Base-by-base conservation (phyloP, 352 stramenopile genomes). In the Pythium rhizo-oryzae region DNA sequence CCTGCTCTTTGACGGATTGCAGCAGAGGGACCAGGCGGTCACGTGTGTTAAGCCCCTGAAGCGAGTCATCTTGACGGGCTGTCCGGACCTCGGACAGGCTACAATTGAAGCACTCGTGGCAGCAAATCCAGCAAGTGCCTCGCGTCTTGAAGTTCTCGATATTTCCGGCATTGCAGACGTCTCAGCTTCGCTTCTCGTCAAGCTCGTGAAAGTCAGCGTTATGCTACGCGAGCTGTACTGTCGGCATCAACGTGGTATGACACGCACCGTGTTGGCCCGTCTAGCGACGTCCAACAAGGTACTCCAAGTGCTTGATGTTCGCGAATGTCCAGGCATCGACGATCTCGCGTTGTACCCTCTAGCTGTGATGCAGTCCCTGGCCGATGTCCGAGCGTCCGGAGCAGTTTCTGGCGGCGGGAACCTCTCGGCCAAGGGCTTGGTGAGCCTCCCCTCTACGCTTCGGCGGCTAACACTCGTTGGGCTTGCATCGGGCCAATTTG, bases 311-410 rank as follows among this genome's bases (percentile, higher is more conserved):
- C 62, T 93, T 9, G 85, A 93, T 25, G 63, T 93, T 33, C 75
- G 80, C 1, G 61, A 83, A 5, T 93, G 85, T 41, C 43, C 51
- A 0, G 52, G 71, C 12, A 62, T 92, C 0, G 85, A 92, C 39
- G 82, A 93, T 37, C 62, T 93, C 11, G 68, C 81, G 6, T 46
- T 93, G 18, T 93, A 88, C 25, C 79, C 85, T 25, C 49, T 93
- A 13, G 35, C 81, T 1, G 80, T 91, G 28, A 87, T 92, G 72
- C 71, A 78, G 50, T 87, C 83, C 6, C 55, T 93, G 0, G 25
- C 79, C 46, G 65, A 84, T 15, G 67, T 93, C 4, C 69, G 65
- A 4, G 66, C 91, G 18, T 86, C 71, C 19, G 69, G 69, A 8
- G 46, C 7, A 6, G 4, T 19, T 9, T 23, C 2, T 24, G 63